phyloP scores from a whole-genome alignment of 176 grass and related monocot genomes.

The Carex pumila region DNA sequence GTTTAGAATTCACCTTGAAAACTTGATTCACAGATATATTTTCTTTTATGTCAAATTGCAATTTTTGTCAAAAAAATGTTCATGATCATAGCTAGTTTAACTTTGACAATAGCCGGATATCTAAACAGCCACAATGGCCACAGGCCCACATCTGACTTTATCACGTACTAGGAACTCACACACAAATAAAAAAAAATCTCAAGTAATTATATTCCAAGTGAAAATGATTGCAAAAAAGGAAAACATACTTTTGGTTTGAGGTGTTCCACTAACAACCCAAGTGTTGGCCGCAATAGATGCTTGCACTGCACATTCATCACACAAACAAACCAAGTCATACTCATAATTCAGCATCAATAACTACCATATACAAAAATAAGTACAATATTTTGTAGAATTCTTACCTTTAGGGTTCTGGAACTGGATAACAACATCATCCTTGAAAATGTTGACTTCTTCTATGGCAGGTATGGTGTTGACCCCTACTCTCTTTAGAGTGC shows the following conservation, averaged over 20 bases:
- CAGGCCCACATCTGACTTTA: not conserved
- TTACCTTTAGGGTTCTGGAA: conserved; percentile 90
- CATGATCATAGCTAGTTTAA: not conserved
- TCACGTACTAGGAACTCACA: not conserved
- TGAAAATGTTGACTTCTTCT: conserved; percentile 99
- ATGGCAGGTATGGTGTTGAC: conserved; percentile 94
- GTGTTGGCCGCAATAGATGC: conserved; percentile 95
- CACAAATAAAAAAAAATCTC: not conserved
- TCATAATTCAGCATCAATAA: not conserved
- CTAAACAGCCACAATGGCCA: not conserved
- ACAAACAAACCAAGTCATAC: not conserved
- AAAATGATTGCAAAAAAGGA: not conserved
- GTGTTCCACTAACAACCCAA: conserved; percentile 92
- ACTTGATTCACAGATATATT: not conserved
- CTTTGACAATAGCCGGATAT: not conserved
- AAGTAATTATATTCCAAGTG: not conserved
- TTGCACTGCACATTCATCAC: conserved; percentile 59
- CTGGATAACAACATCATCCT: conserved; percentile 97
- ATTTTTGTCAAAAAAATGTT: not conserved
- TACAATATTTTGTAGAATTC: not conserved
- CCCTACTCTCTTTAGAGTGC: conserved; percentile 93
- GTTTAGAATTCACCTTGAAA: not conserved
- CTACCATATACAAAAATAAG: not conserved
- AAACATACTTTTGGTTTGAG: conserved; percentile 83
- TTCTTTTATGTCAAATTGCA: not conserved